Evolutionary conservation across 2,329 filamentous ascomycete genomes (phyloP).

Genomic region (Chaetomium sp.): DNA sequence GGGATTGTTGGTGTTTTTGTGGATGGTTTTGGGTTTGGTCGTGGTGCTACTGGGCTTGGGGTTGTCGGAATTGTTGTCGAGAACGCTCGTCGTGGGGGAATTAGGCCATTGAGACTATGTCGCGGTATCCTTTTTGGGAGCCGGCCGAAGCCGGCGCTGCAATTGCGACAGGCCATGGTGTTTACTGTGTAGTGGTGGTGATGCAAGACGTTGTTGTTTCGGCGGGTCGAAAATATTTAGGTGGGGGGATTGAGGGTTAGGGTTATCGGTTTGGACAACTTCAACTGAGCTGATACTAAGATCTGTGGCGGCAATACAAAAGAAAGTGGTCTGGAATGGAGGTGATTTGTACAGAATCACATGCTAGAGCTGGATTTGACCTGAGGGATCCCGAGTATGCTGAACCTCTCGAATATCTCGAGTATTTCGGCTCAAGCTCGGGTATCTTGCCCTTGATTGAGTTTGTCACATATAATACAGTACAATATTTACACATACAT

Average conservation of each 20-base stretch:
- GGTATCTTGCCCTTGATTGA: too few relatives aligned
- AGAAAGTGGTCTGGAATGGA: too few relatives aligned
- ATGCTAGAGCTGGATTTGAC: too few relatives aligned
- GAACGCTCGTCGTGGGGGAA: not conserved
- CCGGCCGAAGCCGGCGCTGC: constrained; percentile 38
- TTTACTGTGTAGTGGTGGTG: not conserved
- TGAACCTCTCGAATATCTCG: too few relatives aligned
- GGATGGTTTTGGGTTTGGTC: too few relatives aligned
- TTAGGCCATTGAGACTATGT: not conserved
- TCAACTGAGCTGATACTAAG: too few relatives aligned
- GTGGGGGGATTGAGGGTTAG: constrained; percentile 19
- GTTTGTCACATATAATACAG: not conserved
- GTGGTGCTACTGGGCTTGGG: too few relatives aligned
- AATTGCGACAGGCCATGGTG: constrained; percentile 45
- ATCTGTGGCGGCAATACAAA: too few relatives aligned
- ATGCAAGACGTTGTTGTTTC: not conserved
- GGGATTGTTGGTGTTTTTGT: not conserved
- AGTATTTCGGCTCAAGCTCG: too few relatives aligned
- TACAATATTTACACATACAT: too few relatives aligned
- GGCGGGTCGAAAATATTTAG: constrained; percentile 7
- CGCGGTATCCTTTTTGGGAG: constrained; percentile 28
- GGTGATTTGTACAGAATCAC: too few relatives aligned
- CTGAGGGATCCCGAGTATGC: too few relatives aligned
- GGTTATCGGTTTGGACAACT: constrained; percentile 7
- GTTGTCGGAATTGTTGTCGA: not conserved